These are phyloP conservation scores for Hyphodiscus hymeniophilus DNA, from an alignment of 495 filamentous ascomycete genomes.

Conservation along the genomic window DNA sequence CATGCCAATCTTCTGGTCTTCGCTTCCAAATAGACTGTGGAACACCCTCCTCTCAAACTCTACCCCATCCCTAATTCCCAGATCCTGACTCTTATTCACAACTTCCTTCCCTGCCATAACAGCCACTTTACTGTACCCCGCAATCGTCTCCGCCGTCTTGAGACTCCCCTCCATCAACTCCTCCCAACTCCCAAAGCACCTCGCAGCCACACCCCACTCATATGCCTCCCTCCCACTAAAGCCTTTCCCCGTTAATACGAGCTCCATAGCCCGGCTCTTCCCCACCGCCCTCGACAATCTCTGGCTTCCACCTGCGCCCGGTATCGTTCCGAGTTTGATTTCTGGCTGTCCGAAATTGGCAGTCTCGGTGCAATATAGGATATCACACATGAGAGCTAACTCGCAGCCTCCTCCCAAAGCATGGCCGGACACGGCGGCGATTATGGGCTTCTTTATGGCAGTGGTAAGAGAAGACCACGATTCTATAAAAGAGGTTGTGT, in stretches of 20 bases:
- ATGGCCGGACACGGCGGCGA: constrained; percentile 89
- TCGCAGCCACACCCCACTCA: constrained; percentile 83
- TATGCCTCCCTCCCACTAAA: constrained; percentile 77
- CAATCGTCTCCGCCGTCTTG: constrained; percentile 82
- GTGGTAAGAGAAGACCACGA: constrained; percentile 80
- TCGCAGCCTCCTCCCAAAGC: constrained; percentile 94
- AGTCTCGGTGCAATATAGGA: constrained; percentile 75
- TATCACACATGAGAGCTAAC: constrained; percentile 94
- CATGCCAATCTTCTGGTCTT: constrained; percentile 98
- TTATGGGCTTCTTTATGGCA: constrained; percentile 79
- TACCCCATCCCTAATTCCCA: constrained; percentile 76
- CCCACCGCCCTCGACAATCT: constrained; percentile 81
- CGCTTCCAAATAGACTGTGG: constrained; percentile 82
- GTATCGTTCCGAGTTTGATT: constrained; percentile 87
- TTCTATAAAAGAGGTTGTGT: constrained; percentile 84
- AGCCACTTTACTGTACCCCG: constrained; percentile 67
- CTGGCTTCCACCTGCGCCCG: constrained; percentile 87
- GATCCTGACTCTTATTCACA: constrained; percentile 92
- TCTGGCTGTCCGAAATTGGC: constrained; percentile 95
- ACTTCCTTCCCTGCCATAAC: constrained; percentile 94
- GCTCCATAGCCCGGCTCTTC: constrained; percentile 87
- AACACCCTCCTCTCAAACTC: constrained; percentile 92
- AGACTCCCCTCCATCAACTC: constrained; percentile 70
- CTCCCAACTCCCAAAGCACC: constrained; percentile 72
- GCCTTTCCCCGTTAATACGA: constrained; percentile 79